These are phyloP conservation scores for Hypoxylon sp. DNA, from an alignment of 2,329 filamentous ascomycete genomes.

Conservation along the genomic window DNA sequence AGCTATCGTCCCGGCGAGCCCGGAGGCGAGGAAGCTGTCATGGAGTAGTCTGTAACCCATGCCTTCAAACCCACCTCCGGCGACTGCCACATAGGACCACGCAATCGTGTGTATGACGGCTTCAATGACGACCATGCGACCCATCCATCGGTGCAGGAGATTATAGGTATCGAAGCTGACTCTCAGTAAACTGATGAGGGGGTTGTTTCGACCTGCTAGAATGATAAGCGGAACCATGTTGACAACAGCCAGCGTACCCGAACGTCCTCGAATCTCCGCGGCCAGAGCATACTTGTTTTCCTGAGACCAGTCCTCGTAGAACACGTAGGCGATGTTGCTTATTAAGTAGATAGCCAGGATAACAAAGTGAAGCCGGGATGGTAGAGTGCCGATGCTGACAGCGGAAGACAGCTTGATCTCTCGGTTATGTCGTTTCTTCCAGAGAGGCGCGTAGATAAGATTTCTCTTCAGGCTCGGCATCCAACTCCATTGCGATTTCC, in stretches of 20 bases:
- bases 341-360: constrained; percentile 70
- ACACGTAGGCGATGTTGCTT: constrained; percentile 75
- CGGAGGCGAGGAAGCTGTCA: constrained; percentile 76
- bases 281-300: constrained; percentile 74
- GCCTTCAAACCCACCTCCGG: constrained; percentile 74
- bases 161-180: constrained; percentile 99
- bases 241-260: constrained; percentile 85
- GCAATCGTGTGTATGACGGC: constrained; percentile 77
- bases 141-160: constrained; percentile 87
- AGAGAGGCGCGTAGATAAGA: constrained; percentile 74
- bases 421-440: constrained; percentile 76
- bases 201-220: constrained; percentile 93
- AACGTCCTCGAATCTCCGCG: constrained; percentile 87
- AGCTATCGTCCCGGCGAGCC: constrained; percentile 71
- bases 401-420: constrained; percentile 75
- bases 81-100: constrained; percentile 81
- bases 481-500: constrained; percentile 69
- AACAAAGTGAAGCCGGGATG: constrained; percentile 74
- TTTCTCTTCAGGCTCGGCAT: constrained; percentile 75
- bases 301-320: constrained; percentile 72
- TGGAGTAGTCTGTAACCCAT: constrained; percentile 68
- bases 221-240: constrained; percentile 95
- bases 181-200: constrained; percentile 83
- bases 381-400: constrained; percentile 71
- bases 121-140: constrained; percentile 79